phyloP scores from a whole-genome alignment of 192 early-diverging fungal genomes.

The Gigaspora rosea region DNA sequence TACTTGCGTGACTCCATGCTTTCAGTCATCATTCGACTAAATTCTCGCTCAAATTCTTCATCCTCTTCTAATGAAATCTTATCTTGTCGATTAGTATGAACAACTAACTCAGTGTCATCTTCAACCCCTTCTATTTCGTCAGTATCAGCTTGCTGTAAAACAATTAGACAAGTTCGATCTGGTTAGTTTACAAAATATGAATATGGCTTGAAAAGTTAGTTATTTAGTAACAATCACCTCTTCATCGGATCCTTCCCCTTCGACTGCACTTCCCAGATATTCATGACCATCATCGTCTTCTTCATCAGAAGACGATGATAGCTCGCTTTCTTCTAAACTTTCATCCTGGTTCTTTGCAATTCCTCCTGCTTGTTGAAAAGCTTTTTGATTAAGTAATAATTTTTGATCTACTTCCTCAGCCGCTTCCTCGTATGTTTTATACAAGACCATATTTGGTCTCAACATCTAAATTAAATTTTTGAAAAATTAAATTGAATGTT shows the following conservation, averaged over 20 bases:
- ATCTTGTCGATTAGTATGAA: constrained; percentile 61
- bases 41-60: constrained; percentile 88
- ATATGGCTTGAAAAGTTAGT: background rate
- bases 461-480: constrained; percentile 38
- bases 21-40: constrained; percentile 89
- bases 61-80: constrained; percentile 72
- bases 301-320: constrained; percentile 39
- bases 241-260: constrained; percentile 43
- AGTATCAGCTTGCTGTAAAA: constrained; percentile 1
- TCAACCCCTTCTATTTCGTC: constrained; percentile 54
- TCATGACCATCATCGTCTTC: constrained; percentile 48
- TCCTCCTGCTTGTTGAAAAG: constrained; percentile 49
- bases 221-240: constrained; percentile 24
- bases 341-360: constrained; percentile 35
- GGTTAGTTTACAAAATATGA: background rate
- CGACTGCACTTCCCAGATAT: constrained; percentile 43
- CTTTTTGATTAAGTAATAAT: constrained; percentile 51
- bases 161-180: background rate
- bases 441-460: constrained; percentile 62
- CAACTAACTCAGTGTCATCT: constrained; percentile 60
- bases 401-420: constrained; percentile 64
- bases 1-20: constrained; percentile 80
- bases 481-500: background rate
- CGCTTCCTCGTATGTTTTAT: constrained; percentile 80
- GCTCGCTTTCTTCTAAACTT: constrained; percentile 49